phyloP scores from a whole-genome alignment of 1,284 basidiomycete genomes.

The Pascua sp. region DNA sequence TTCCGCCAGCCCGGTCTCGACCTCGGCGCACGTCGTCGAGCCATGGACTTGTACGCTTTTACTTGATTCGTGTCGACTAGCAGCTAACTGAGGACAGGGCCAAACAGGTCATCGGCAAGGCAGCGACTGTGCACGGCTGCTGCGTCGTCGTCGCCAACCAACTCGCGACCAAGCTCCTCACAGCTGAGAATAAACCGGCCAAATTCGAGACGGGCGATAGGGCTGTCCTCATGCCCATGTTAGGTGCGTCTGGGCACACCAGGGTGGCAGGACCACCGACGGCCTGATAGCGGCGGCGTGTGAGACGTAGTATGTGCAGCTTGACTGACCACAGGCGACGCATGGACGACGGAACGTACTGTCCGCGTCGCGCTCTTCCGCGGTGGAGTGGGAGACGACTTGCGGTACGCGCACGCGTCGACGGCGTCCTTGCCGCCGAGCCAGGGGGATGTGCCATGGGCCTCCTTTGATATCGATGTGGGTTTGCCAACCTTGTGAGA shows the following conservation, averaged over 20 bases:
- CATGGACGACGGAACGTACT: constrained; percentile 44
- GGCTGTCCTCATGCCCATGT: constrained; percentile 48
- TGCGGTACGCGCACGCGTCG: constrained; percentile 41
- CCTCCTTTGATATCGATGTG: constrained; percentile 41
- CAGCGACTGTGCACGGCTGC: constrained; percentile 35
- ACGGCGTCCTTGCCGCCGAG: constrained; percentile 6
- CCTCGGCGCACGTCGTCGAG: constrained; percentile 24
- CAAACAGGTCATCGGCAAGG: constrained; percentile 42
- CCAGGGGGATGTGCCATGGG: constrained; percentile 29
- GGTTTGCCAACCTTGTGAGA: constrained; percentile 8
- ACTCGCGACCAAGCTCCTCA: constrained; percentile 47
- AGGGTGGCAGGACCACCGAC: no score
- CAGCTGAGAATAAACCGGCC: constrained; percentile 41
- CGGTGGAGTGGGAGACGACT: constrained; percentile 32
- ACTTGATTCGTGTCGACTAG: neutral
- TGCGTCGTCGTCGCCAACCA: constrained; percentile 45
- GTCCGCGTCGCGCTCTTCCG: constrained; percentile 42
- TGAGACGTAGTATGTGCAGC: no score
- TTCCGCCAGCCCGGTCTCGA: constrained; percentile 46
- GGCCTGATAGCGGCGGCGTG: no score
- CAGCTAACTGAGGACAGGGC: constrained; percentile 24
- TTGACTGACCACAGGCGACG: constrained; percentile 29
- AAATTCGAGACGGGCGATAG: constrained; percentile 47
- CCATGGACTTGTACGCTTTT: constrained; percentile 41
- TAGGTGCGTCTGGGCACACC: constrained; percentile 37